Evolutionary conservation across 805 yeast species (phyloP).

Genomic region (Candida palmyrensis): DNA sequence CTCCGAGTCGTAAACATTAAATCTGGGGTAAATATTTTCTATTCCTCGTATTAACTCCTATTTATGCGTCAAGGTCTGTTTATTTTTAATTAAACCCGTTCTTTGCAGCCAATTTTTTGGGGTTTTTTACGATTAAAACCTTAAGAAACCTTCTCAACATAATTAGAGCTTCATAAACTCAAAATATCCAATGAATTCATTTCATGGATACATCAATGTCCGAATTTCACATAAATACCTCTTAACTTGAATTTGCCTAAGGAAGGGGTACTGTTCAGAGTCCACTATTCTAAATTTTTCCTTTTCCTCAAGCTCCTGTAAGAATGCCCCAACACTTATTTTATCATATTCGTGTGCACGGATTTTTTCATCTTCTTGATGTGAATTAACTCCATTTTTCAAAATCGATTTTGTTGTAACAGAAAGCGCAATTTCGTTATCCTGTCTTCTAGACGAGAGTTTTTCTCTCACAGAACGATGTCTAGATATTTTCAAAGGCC

Average conservation of each 20-base stretch:
- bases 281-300: background rate
- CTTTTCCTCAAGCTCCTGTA: background rate
- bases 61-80: too few relatives aligned
- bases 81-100: too few relatives aligned
- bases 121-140: too few relatives aligned
- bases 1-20: too few relatives aligned
- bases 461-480: background rate
- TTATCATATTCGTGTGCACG: background rate
- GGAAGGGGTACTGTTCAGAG: background rate
- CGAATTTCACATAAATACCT: too few relatives aligned
- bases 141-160: too few relatives aligned
- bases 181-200: too few relatives aligned
- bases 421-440: background rate
- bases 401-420: conserved; percentile 1
- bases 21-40: too few relatives aligned
- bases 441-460: background rate
- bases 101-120: too few relatives aligned
- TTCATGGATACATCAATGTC: too few relatives aligned
- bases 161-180: too few relatives aligned
- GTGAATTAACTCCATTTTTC: background rate
- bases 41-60: too few relatives aligned
- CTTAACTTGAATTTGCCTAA: conserved; percentile 1
- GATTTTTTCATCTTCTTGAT: background rate
- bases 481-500: background rate
- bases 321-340: background rate